Evolutionary conservation across 164 flowering plant species (phyloP).

Genomic region (Chloranthus sessilifolius): DNA sequence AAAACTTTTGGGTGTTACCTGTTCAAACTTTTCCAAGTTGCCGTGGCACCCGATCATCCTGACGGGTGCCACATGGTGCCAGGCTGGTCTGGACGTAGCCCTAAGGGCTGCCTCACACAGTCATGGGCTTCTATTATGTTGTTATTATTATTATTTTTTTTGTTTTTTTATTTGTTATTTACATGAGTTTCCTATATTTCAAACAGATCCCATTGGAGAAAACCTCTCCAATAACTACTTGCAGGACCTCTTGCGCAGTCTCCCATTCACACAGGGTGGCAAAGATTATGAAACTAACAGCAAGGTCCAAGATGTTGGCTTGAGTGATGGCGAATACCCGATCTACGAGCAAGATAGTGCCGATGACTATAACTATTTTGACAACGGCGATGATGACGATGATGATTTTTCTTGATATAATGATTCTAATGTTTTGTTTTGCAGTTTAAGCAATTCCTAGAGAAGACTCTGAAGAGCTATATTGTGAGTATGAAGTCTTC

Average conservation of each 20-base stretch:
- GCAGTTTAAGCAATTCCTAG: neutral
- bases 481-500: no score
- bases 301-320: conserved; percentile 25
- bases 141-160: no score
- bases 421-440: neutral
- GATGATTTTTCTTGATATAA: no score
- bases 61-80: no score
- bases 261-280: conserved; percentile 28
- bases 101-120: no score
- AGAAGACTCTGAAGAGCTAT: no score
- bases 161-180: no score
- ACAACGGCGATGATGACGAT: conserved; percentile 23
- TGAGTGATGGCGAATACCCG: conserved; percentile 63
- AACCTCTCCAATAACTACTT: conserved; percentile 57
- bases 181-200: conserved; percentile 34
- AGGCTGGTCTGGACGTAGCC: no score
- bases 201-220: conserved; percentile 38
- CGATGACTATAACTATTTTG: conserved; percentile 20
- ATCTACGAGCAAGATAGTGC: conserved; percentile 59
- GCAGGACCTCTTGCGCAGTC: conserved; percentile 72
- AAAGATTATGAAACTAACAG: conserved; percentile 17
- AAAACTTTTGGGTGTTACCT: no score
- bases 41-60: no score
- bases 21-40: no score
- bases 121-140: no score